Base-by-base conservation (phyloP, 176 grass and related monocot genomes). In the Carex myosuroides region DNA sequence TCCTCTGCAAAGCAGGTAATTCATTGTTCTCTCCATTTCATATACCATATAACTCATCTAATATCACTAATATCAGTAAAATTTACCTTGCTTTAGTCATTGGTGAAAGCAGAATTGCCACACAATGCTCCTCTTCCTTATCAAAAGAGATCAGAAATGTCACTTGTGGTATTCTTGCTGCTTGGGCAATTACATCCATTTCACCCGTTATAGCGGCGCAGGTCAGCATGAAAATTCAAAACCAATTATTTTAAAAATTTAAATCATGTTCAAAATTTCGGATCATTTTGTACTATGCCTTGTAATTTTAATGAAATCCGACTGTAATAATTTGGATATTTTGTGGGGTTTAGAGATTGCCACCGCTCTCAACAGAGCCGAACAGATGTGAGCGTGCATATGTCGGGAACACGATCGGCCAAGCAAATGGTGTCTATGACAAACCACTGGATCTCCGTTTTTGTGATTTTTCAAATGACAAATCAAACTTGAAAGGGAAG, bases 381-480 rank as follows among this genome's bases (percentile, higher is more conserved):
- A 89, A 95, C 56, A 86, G 96, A 85, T 95, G 91, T 0, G 92
- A 95, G 67, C 87, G 89, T 66, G 96, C 96, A 85, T 98, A 87
- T 86, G 91, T 95, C 9, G 96, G 96, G 64, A 98, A 98, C 86
- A 98, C 96, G 55, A 95, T 98, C 20, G 96, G 92, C 65, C 96
- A 95, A 80, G 96, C 96, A 71, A 95, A 98, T 55, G 96, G 96
- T 64, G 96, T 98, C 61, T 95, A 98, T 62, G 96, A 95, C 86
- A 98, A 98, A 81, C 89, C 91, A 13, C 85, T 98, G 57, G 93
- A 98, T 72, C 92, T 98, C 54, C 89, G 93, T 41, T 95, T 95
- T 53, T 98, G 96, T 24, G 92, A 95, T 81, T 98, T 89, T 86
- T 48, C 88, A 56, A 90, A 95, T 11, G 89, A 95, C 35, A 93